phyloP scores from a whole-genome alignment of 2,329 filamentous ascomycete species.

The Colletotrichum tofieldiae region DNA sequence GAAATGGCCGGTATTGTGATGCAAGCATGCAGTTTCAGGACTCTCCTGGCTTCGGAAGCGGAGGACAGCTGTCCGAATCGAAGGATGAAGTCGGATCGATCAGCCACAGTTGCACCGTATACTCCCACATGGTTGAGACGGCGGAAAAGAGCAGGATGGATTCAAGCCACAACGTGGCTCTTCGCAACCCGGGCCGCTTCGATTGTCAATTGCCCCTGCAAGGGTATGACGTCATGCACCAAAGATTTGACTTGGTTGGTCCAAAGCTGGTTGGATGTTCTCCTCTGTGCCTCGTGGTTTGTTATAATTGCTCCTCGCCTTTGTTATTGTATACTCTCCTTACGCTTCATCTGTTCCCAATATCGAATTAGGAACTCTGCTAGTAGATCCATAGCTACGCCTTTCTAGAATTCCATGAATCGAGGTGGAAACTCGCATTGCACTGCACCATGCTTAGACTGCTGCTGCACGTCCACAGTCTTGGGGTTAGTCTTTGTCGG shows the following conservation, averaged over 20 bases:
- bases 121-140: conserved; percentile 16
- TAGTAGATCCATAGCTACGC: background rate
- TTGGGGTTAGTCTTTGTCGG: background rate
- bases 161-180: conserved; percentile 17
- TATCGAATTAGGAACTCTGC: too few species aligned
- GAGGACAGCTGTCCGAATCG: conserved; percentile 3
- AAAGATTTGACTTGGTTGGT: too few species aligned
- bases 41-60: background rate
- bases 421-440: background rate
- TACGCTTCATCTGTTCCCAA: background rate
- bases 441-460: too few species aligned
- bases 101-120: conserved; percentile 10
- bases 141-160: background rate
- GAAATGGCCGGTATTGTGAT: conserved; percentile 23
- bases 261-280: background rate
- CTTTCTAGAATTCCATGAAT: background rate
- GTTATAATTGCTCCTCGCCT: background rate
- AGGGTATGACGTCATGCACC: background rate
- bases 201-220: too few species aligned
- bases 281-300: background rate
- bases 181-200: background rate
- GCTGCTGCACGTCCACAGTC: background rate
- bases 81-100: background rate
- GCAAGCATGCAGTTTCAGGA: conserved; percentile 34
- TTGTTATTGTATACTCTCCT: background rate